Base-by-base conservation (phyloP, 2,329 filamentous ascomycete genomes). In the Catunica adiposa region DNA sequence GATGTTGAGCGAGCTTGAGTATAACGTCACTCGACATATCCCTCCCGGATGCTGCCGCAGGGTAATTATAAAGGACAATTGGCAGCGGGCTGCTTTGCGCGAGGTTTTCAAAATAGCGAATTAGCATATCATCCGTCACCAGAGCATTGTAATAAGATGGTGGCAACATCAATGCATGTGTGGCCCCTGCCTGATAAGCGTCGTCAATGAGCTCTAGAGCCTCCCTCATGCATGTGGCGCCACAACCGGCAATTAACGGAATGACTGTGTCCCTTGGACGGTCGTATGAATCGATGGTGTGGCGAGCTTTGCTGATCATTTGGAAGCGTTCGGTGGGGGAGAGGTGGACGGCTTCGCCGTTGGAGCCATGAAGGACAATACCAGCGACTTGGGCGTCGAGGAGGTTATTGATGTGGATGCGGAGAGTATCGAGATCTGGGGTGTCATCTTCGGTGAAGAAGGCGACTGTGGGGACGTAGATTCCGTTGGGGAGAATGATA, bases 321-420 rank as follows among this genome's bases (percentile, higher is more conserved):
- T n/a, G n/a, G n/a, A n/a, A n/a, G n/a, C n/a, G n/a, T n/a, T n/a
- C n/a, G 58, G 85, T 79, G 69, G 90, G 82, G 46, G 81, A 80
- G 34, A 90, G 75, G 64, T 89, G 85, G 11, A 89, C 84, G 6
- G 86, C 85, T 71, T 92, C 86, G 62, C 86, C 86, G 64, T 90
- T 90, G 64, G 83, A 87, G 50, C 86, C 86, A 66, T 89, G 85
- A 9, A 83, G 86, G 51, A 84, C 83, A 50, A 90, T 74, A 20
- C 85, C 84, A 15, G 82, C 2, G 3, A 38, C n/a, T n/a, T n/a
- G 3, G 37, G n/a, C n/a, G 37, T 8, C 11, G 37, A n/a, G n/a
- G 37, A n/a, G 37, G 37, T 38, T 44, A n/a, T 15, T 17, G 40
- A 22, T 44, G 40, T n/a, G 20, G 15, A 44, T 44, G 4, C 15